Conservation (phyloP, 345 rosid species). For the Corchorus olitorius region DNA sequence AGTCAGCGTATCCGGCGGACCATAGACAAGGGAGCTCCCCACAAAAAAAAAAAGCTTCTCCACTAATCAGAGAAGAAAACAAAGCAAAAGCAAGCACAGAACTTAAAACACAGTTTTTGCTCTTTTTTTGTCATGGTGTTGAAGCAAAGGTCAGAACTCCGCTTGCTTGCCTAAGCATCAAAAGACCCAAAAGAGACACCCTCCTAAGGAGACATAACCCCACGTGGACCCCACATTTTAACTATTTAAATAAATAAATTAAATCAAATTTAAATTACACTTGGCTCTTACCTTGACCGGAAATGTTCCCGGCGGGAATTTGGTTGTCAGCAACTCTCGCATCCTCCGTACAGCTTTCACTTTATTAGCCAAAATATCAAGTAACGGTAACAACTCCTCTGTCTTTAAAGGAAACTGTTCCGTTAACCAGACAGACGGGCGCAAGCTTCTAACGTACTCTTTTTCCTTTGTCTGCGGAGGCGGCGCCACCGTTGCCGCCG, state of each 20-base stretch:
- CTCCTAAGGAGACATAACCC: constrained; percentile 2
- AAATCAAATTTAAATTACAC: neutral
- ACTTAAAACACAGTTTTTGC: neutral
- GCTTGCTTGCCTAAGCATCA: constrained; percentile 32
- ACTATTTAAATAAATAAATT: neutral
- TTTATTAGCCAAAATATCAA: constrained; percentile 88
- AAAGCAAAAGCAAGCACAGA: neutral
- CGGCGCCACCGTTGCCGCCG: constrained; percentile 29
- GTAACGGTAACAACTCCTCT: constrained; percentile 88
- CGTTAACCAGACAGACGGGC: constrained; percentile 94
- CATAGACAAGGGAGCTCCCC: constrained; percentile 24
- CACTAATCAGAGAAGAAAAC: constrained; percentile 23
- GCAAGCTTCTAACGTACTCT: constrained; percentile 71
- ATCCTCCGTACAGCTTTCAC: constrained; percentile 93
- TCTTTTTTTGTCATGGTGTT: neutral
- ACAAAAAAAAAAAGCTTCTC: constrained; percentile 36
- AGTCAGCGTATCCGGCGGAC: constrained; percentile 30
- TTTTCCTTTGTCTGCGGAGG: constrained; percentile 78
- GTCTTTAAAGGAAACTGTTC: constrained; percentile 91
- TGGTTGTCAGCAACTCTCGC: constrained; percentile 91
- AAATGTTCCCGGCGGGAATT: constrained; percentile 94
- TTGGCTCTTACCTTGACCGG: constrained; percentile 79
- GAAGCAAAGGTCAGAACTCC: constrained; percentile 4
- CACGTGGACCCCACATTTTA: constrained; percentile 20
- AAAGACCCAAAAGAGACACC: constrained; percentile 33